Evolutionary conservation across 2,329 filamentous ascomycete genomes (phyloP).

Genomic region (Ophiostoma sp.): DNA sequence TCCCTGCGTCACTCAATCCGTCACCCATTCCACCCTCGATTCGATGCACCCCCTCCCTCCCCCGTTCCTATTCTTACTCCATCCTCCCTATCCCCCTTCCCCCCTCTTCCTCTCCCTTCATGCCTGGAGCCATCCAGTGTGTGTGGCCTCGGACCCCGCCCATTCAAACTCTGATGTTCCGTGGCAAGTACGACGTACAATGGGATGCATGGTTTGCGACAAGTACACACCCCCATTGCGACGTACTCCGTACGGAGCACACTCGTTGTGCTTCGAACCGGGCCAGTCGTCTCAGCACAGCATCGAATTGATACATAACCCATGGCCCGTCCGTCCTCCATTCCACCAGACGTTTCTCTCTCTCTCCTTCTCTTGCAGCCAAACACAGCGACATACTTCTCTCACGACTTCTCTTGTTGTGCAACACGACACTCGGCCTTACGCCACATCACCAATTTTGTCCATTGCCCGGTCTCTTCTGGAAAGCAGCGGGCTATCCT

Average conservation of each 20-base stretch:
- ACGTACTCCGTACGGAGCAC: background rate
- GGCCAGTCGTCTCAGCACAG: background rate
- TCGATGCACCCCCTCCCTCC: background rate
- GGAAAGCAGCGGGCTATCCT: conserved; percentile 23
- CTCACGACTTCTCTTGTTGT: background rate
- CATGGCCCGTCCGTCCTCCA: background rate
- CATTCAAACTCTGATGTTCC: background rate
- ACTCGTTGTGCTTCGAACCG: background rate
- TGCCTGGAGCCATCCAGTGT: conserved; percentile 8
- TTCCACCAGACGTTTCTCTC: background rate
- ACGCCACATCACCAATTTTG: background rate
- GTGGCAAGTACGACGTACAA: background rate
- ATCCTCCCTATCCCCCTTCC: background rate
- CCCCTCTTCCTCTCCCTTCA: background rate
- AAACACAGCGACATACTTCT: background rate
- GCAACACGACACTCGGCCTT: background rate
- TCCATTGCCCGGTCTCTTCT: conserved; percentile 17
- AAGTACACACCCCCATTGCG: background rate
- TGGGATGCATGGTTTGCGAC: background rate
- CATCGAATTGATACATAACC: conserved; percentile 4
- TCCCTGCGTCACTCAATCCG: background rate
- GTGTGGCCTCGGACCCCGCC: background rate
- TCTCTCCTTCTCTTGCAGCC: background rate
- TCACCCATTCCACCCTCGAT: background rate
- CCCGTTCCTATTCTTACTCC: background rate